A percentile compares a stretch with the other conserved stretches of the same genome.
These are phyloP conservation scores for Suillus subluteus DNA, from an alignment of 768 basidiomycete genomes.

Conservation along the genomic window DNA sequence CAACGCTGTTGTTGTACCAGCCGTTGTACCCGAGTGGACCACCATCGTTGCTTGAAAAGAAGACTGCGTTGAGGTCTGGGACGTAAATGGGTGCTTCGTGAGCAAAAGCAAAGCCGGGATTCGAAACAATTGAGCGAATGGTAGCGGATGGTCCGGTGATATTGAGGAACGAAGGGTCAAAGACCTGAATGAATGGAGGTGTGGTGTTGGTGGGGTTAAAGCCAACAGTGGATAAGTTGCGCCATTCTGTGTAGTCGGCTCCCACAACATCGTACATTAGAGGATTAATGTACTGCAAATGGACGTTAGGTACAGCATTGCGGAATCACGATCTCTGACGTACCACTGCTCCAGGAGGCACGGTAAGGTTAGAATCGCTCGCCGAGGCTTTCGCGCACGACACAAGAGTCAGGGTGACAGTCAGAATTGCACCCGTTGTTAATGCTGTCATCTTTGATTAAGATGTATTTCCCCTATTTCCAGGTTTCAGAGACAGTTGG, in stretches of 20 bases:
- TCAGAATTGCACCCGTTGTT: slow-evolving; percentile 4
- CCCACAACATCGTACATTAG: slow-evolving; percentile 55
- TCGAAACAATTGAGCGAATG: slow-evolving; percentile 61
- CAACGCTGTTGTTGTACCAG: slow-evolving; percentile 62
- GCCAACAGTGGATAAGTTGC: slow-evolving; percentile 41
- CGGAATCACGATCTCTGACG: background rate
- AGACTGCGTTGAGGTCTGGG: slow-evolving; percentile 68
- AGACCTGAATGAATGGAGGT: slow-evolving; percentile 64
- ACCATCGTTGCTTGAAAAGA: slow-evolving; percentile 74
- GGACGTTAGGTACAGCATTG: background rate
- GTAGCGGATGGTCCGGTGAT: slow-evolving; percentile 62
- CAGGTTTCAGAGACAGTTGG: slow-evolving; percentile 1
- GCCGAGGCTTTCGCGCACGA: slow-evolving; percentile 1
- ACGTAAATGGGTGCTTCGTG: slow-evolving; percentile 80
- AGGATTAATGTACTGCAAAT: slow-evolving; percentile 51
- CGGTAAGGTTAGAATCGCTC: background rate
- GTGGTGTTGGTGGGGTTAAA: slow-evolving; percentile 65
- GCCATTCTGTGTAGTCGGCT: slow-evolving; percentile 41
- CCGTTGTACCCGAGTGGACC: slow-evolving; percentile 66
- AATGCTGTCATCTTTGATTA: slow-evolving; percentile 11
- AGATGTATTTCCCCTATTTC: background rate
- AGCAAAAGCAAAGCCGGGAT: slow-evolving; percentile 68
- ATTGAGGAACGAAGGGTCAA: slow-evolving; percentile 55
- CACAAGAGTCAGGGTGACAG: slow-evolving; percentile 7
- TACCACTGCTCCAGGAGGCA: slow-evolving; percentile 28